phyloP scores from a whole-genome alignment of 2,329 filamentous ascomycete genomes.

The Teratosphaeria viscida region DNA sequence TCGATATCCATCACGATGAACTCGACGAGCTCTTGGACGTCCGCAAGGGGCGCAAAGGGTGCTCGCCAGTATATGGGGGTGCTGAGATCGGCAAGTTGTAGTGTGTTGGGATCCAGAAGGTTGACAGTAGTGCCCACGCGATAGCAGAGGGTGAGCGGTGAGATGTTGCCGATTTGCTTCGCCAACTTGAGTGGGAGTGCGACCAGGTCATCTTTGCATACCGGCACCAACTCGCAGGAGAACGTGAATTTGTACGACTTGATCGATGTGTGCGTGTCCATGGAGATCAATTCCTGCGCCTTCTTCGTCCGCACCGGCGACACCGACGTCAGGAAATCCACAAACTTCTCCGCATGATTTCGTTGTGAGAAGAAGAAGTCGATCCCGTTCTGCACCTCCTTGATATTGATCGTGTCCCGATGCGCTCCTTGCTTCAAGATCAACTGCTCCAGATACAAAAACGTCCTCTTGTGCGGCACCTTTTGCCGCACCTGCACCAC shows the following conservation, averaged over 20 bases:
- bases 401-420: slow-evolving; percentile 93
- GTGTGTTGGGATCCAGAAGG: slow-evolving; percentile 77
- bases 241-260: slow-evolving; percentile 94
- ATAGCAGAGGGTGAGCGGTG: slow-evolving; percentile 75
- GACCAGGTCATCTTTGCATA: slow-evolving; percentile 97
- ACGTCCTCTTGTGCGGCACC: slow-evolving; percentile 86
- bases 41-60: slow-evolving; percentile 74
- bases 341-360: slow-evolving; percentile 85
- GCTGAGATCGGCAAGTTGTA: slow-evolving; percentile 80
- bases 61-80: slow-evolving; percentile 80
- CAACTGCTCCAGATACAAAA: slow-evolving; percentile 78
- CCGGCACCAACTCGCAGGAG: slow-evolving; percentile 79
- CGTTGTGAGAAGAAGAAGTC: slow-evolving; percentile 89
- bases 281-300: slow-evolving; percentile 85
- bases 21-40: slow-evolving; percentile 75
- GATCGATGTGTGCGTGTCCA: slow-evolving; percentile 80
- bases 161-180: slow-evolving; percentile 78
- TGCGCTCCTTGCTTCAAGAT: slow-evolving; percentile 91
- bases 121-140: slow-evolving; percentile 83
- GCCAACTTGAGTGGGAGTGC: slow-evolving; percentile 82
- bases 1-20: slow-evolving; percentile 96
- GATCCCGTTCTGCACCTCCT: slow-evolving; percentile 87
- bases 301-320: slow-evolving; percentile 70
- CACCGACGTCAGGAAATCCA: slow-evolving; percentile 80
- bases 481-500: slow-evolving; percentile 93